These are phyloP conservation scores for Neltuma alba DNA, from an alignment of 306 rosid genomes.

Conservation along the genomic window DNA sequence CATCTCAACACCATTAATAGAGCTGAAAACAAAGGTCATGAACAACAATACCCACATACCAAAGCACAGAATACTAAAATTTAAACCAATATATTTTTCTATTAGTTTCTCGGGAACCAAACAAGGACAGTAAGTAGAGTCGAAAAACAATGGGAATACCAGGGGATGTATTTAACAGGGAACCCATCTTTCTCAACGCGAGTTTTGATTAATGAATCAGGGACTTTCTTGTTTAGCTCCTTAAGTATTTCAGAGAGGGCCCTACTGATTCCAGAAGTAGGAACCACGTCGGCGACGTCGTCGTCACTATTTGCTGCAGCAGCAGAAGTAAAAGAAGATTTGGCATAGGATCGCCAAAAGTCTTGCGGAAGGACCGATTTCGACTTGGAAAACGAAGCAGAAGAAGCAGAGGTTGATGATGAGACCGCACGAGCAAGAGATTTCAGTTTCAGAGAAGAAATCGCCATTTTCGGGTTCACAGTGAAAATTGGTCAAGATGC, in stretches of 20 bases:
- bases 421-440: background rate
- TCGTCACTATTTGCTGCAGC: constrained; percentile 22
- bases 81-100: background rate
- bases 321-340: background rate
- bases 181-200: constrained; percentile 61
- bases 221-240: constrained; percentile 81
- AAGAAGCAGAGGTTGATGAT: background rate
- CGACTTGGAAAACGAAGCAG: background rate
- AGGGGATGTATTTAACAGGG: constrained; percentile 69
- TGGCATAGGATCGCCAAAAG: constrained; percentile 21
- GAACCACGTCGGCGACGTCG: constrained; percentile 4
- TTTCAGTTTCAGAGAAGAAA: constrained; percentile 16
- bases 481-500: background rate
- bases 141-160: constrained; percentile 30
- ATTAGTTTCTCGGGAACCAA: background rate
- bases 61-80: background rate
- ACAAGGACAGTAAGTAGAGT: background rate
- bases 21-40: background rate
- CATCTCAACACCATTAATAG: background rate
- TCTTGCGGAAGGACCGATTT: constrained; percentile 11
- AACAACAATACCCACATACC: too few species aligned
- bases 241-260: constrained; percentile 75
- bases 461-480: constrained; percentile 25
- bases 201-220: constrained; percentile 63
- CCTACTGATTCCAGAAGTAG: constrained; percentile 64